Percentiles rank a stretch among this genome's conserved stretches.
These are phyloP conservation scores for Metschnikowia corniflorae DNA, from an alignment of 805 yeast genomes.

Conservation along the genomic window DNA sequence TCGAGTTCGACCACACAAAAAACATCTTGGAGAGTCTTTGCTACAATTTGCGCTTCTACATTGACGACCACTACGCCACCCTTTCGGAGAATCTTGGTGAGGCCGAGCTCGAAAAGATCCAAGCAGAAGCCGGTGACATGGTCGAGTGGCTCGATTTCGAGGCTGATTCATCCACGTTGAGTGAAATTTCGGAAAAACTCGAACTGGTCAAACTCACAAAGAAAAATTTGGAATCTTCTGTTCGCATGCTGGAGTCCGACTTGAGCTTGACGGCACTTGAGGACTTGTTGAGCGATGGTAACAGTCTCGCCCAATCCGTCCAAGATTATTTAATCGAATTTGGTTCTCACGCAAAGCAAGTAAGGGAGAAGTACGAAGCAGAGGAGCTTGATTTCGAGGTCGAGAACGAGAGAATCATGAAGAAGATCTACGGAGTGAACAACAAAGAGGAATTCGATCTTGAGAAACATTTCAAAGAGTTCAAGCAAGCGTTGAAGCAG, in stretches of 20 bases:
- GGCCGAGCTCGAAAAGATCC: conserved; percentile 29
- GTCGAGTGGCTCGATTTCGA: conserved; percentile 81
- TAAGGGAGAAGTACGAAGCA: conserved; percentile 42
- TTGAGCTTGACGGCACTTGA: conserved; percentile 46
- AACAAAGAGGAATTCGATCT: conserved; percentile 18
- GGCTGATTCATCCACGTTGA: conserved; percentile 46
- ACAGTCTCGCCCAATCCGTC: conserved; percentile 36
- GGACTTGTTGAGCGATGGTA: conserved; percentile 41
- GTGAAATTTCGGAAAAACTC: conserved; percentile 26
- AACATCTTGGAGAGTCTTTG: conserved; percentile 72
- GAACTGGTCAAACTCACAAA: conserved; percentile 19
- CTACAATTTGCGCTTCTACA: conserved; percentile 59
- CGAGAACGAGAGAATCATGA: conserved; percentile 44
- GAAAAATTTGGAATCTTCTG: conserved; percentile 27
- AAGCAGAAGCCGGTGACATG: conserved; percentile 39
- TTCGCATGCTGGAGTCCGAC: conserved; percentile 44
- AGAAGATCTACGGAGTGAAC: conserved; percentile 13
- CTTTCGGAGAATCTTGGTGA: conserved; percentile 38
- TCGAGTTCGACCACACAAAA: conserved; percentile 51
- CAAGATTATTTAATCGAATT: conserved; percentile 43
- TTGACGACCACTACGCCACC: conserved; percentile 51
- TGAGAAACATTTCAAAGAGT: conserved; percentile 24
- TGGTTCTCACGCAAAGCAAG: conserved; percentile 42
- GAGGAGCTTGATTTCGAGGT: conserved; percentile 50
- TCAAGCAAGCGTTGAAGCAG: conserved; percentile 27